Conservation (phyloP, 176 grass and related monocot genomes). For the Eleusine indica region DNA sequence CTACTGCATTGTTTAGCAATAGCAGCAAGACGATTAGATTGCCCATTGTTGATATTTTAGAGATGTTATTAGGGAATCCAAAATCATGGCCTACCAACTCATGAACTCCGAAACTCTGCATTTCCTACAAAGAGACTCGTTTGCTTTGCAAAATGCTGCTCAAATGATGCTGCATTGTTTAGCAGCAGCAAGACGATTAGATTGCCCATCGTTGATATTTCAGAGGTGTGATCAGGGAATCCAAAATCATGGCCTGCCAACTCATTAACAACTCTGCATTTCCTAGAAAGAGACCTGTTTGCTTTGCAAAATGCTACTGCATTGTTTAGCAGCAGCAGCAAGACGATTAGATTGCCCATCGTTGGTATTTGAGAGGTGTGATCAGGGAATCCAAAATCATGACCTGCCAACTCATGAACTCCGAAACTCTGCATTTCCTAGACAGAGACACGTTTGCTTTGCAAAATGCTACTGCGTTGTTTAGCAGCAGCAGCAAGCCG, state of each 20-base stretch:
- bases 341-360: too few species aligned
- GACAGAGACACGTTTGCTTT: too few species aligned
- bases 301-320: too few species aligned
- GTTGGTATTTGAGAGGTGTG: too few species aligned
- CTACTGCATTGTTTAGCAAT: background rate
- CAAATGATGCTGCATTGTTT: background rate
- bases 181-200: background rate
- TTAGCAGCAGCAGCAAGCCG: too few species aligned
- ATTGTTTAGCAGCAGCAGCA: too few species aligned
- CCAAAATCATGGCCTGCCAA: background rate
- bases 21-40: background rate
- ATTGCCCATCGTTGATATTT: conserved; percentile 2
- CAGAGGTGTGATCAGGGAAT: background rate
- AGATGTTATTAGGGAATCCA: background rate
- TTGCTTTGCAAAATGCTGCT: background rate
- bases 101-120: too few species aligned
- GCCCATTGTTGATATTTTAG: conserved; percentile 3
- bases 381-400: background rate
- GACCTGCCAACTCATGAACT: background rate
- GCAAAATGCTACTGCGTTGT: too few species aligned
- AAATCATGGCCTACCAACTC: too few species aligned
- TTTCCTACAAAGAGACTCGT: too few species aligned
- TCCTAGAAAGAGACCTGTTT: too few species aligned
- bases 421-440: too few species aligned
- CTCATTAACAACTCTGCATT: background rate